Conservation (phyloP, 2,329 filamentous ascomycete species). For the Trichoderma guizhouense region DNA sequence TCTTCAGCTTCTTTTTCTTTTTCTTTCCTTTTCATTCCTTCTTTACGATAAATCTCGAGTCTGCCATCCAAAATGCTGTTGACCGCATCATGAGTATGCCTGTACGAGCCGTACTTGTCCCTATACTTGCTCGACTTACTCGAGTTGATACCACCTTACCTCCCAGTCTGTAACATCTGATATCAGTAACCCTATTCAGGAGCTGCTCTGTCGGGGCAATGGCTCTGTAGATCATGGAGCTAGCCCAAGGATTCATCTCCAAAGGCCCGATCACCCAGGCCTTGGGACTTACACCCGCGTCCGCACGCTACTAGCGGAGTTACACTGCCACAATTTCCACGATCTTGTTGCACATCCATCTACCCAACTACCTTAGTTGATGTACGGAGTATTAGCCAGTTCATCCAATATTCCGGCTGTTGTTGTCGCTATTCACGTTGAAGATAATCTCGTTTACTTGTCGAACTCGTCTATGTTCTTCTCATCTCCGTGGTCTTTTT, state of each 20-base stretch:
- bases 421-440: background rate
- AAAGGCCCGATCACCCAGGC: background rate
- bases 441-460: conserved; percentile 1
- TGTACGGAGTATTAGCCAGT: background rate
- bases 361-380: too few species aligned
- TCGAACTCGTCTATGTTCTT: background rate
- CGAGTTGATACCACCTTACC: background rate
- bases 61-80: background rate
- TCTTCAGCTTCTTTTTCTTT: background rate
- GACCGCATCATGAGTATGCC: background rate
- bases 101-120: background rate
- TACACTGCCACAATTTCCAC: background rate
- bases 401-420: background rate
- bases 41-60: background rate
- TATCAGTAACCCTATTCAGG: background rate
- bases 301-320: background rate
- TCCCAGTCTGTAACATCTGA: background rate
- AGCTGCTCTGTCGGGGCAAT: background rate
- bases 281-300: background rate
- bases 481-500: background rate
- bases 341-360: background rate
- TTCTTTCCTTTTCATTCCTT: background rate
- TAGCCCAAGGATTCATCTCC: background rate
- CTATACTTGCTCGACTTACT: background rate
- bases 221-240: conserved; percentile 1